Percentiles rank a stretch among this genome's conserved stretches.
phyloP scores from a whole-genome alignment of 352 stramenopile species.

The Bremia lactucae region DNA sequence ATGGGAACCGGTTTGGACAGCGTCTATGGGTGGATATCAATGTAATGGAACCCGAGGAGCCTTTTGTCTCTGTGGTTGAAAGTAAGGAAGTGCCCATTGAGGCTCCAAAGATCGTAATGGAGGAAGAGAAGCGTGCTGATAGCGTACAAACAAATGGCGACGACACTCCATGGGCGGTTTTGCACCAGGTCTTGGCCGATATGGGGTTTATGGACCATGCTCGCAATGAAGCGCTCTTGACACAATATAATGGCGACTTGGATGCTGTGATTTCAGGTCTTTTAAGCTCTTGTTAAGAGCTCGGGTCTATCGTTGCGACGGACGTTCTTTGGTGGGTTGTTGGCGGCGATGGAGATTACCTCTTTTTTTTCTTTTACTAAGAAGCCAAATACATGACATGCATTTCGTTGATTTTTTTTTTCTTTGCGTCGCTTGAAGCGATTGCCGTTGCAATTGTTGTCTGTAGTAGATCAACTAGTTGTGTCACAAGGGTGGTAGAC shows the following conservation, averaged over 20 bases:
- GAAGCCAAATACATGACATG: too few species aligned
- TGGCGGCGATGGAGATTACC: background rate
- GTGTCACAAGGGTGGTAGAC: conserved; percentile 27
- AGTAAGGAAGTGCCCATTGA: conserved; percentile 27
- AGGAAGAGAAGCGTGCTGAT: conserved; percentile 17
- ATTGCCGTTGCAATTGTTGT: conserved; percentile 6
- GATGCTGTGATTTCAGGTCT: conserved; percentile 53
- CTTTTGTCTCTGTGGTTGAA: conserved; percentile 5
- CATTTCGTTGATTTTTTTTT: background rate
- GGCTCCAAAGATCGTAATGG: conserved; percentile 15
- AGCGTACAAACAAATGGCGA: conserved; percentile 24
- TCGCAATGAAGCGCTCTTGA: conserved; percentile 45
- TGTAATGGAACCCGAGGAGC: conserved; percentile 35
- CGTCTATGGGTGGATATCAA: conserved; percentile 85
- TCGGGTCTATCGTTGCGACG: background rate
- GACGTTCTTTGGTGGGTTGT: conserved; percentile 9
- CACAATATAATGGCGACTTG: conserved; percentile 49
- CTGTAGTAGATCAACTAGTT: conserved; percentile 33
- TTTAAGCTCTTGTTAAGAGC: conserved; percentile 11
- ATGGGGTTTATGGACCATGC: conserved; percentile 65
- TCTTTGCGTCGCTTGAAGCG: conserved; percentile 1
- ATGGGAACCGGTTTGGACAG: conserved; percentile 79
- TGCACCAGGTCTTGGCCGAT: conserved; percentile 39
- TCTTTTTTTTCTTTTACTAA: too few species aligned
- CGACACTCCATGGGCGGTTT: conserved; percentile 32